A percentile compares a stretch with the other conserved stretches of the same genome.
phyloP scores from a whole-genome alignment of 768 basidiomycete species.

The Tylopilus sp. region DNA sequence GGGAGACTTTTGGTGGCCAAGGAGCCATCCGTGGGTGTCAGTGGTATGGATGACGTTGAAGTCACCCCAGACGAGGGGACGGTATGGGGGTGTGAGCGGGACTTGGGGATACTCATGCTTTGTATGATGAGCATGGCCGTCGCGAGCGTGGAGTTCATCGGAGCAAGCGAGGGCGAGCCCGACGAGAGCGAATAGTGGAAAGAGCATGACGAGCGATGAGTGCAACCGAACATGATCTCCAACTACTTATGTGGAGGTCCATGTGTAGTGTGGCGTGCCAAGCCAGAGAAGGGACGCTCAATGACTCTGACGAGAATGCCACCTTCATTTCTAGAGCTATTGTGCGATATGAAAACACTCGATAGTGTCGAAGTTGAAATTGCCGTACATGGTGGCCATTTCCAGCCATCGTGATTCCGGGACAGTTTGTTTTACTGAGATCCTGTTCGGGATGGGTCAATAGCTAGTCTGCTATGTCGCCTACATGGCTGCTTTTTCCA shows the following conservation, averaged over 20 bases:
- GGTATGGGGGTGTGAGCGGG: constrained; percentile 53
- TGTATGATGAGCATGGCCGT: constrained; percentile 32
- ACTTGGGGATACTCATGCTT: constrained; percentile 40
- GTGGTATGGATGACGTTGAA: constrained; percentile 87
- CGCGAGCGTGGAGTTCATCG: constrained; percentile 18
- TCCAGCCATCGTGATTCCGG: no score
- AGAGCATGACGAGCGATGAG: constrained; percentile 4
- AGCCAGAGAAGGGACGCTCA: not conserved
- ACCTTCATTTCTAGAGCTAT: no score
- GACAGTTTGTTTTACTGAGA: no score
- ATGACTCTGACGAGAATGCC: not conserved
- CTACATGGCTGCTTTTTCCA: no score
- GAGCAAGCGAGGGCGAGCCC: constrained; percentile 22
- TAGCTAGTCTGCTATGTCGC: no score
- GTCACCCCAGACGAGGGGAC: constrained; percentile 81
- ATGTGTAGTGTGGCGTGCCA: not conserved
- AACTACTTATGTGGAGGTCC: constrained; percentile 1
- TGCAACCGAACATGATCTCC: not conserved
- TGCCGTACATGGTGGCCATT: no score
- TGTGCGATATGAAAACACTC: no score
- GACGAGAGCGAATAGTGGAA: constrained; percentile 15
- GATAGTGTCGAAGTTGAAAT: no score
- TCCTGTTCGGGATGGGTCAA: no score
- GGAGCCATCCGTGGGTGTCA: constrained; percentile 77
- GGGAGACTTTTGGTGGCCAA: constrained; percentile 75